Base-by-base conservation (phyloP, 2,329 filamentous ascomycete species). In the Dactylellina parvicollis region DNA sequence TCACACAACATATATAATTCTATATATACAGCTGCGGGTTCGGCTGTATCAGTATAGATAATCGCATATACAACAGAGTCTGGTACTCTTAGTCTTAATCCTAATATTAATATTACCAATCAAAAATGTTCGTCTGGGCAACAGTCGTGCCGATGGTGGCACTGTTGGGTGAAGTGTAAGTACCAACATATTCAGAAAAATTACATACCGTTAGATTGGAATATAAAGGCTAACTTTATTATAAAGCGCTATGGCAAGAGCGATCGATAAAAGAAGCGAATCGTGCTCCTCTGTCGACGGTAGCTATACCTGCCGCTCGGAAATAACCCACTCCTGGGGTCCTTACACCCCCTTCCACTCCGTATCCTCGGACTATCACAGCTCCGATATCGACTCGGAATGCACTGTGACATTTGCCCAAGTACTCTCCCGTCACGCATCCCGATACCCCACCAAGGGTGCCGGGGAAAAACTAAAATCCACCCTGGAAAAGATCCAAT, bases 311-410 rank as follows among this genome's bases (percentile, higher is more conserved):
- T 92, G 90, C 80, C 83, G 84, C 50, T 81, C 85, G 2, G 79
- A 85, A 28, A 84, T 89, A 44, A 86, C 87, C 1, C 89, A 88
- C 76, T 85, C 84, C 62, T 96, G 92, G 92, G 93, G 92, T 64
- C 92, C 94, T 80, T 96, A 96, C 80, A 90, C 92, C n/a, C 91
- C 92, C 1, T 96, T 88, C 82, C 96, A 91, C 81, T 85, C 89
- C 0, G 89, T 94, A 0, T 34, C 38, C 9, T 32, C 52, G 85
- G 10, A n/a, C 16, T 0, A 83, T 86, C 40, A 50, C 55, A 83
- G 87, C 14, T 77, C 84, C 4, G 82, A 83, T 5, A 82, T 90
- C 0, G 92, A 92, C 0, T 76, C 82, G 0, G 84, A 83, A 16
- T 97, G 93, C 81, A 82, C 86, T 9, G 82, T 93, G 76, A 95